Percentiles rank a stretch among this genome's conserved stretches.
These are phyloP conservation scores for Chrysoporthe puriensis DNA, from an alignment of 2,329 filamentous ascomycete species.

Conservation along the genomic window DNA sequence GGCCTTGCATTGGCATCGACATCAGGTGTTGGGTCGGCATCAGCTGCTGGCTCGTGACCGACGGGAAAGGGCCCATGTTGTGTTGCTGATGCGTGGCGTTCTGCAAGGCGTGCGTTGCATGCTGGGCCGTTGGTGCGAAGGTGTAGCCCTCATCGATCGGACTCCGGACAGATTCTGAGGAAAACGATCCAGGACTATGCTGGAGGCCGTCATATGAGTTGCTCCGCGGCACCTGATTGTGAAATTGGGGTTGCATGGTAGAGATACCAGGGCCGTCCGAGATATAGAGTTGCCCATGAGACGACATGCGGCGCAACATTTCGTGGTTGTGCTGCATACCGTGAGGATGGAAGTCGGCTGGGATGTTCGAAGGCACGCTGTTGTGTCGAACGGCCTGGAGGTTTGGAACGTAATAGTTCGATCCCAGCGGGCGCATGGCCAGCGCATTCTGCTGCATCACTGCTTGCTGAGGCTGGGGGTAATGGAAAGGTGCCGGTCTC, in stretches of 20 bases:
- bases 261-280: conserved; percentile 65
- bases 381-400: conserved; percentile 50
- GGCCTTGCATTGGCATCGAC: conserved; percentile 14
- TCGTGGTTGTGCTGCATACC: conserved; percentile 31
- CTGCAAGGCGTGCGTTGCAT: conserved; percentile 53
- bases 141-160: conserved; percentile 61
- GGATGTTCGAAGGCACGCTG: conserved; percentile 47
- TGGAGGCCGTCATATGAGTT: conserved; percentile 58
- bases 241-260: conserved; percentile 57
- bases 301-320: conserved; percentile 49
- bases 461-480: conserved; percentile 12
- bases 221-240: conserved; percentile 23
- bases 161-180: conserved; percentile 57
- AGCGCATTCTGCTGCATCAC: conserved; percentile 19
- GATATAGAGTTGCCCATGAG: conserved; percentile 53
- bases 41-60: conserved; percentile 25
- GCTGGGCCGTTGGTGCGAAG: conserved; percentile 51
- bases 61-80: conserved; percentile 38
- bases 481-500: conserved; percentile 41
- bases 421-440: conserved; percentile 14
- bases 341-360: conserved; percentile 26
- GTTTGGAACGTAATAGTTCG: conserved; percentile 52
- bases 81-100: conserved; percentile 49
- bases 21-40: conserved; percentile 21
- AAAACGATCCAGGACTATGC: conserved; percentile 63